Base-by-base conservation (phyloP, 495 filamentous ascomycete species). In the Xylona heveae region DNA sequence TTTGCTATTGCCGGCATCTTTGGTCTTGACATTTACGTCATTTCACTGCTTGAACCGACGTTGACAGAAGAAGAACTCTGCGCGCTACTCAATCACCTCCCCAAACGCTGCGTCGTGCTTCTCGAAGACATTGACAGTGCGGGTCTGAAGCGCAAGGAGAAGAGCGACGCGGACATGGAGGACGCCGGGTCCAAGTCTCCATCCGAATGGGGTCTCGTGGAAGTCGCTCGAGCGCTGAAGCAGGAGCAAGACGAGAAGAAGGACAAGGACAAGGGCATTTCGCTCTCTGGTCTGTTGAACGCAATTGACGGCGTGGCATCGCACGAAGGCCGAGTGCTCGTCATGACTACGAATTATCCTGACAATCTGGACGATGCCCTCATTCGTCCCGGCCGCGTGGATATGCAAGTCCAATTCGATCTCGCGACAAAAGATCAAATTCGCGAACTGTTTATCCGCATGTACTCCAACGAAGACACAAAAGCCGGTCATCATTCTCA, bases 261-360 rank as follows among this genome's bases (percentile, higher is more conserved):
- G 36, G 51, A 54, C 2, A 52, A 47, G 28, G 51, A 52, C 18
- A 44, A 53, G 8, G 20, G 38, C 7, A 47, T 68, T 36, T 74
- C 73, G 0, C 64, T 88, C 8, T 83, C 77, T 2, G 77, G 67
- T 0, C 53, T 88, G 7, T 55, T 88, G 24, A 88, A 84, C 40
- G 76, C 76, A 20, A 63, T 88, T 19, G 79, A 84, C 40, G 78
- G 79, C 10, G 74, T 82, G n/a, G 71, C 74, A 5, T 69, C 68
- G 1, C 68, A 69, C 32, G 77, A 84, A 46, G 79, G 78, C 8
- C 64, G 76, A 4, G 66, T 84, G 12, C 60, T 84, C 6, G 74
- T 88, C 39, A 84, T 88, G 77, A 84, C 78, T 2, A 82, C 79
- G 28, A 88, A 88, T 42, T 73, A 81, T 42, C 42, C 68, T 0